Base-by-base conservation (phyloP, 2,329 filamentous ascomycete genomes). In the Alternaria novae-zelandiae region DNA sequence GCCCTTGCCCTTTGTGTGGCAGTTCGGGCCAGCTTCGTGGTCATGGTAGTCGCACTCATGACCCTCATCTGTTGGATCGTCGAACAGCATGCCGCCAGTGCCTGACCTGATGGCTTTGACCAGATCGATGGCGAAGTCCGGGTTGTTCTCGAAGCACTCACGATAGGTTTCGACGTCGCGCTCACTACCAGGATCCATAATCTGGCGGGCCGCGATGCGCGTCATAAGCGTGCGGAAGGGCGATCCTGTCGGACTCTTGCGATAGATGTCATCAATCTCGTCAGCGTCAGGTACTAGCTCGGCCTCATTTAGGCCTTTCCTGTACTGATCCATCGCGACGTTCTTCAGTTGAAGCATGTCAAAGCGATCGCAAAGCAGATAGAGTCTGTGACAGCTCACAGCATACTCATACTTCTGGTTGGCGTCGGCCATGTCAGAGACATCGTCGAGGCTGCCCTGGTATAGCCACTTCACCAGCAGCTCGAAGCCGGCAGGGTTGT, bases 391-490 rank as follows among this genome's bases (percentile, higher is more conserved):
- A 68, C 85, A 86, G 56, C 81, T 82, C 43, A 85, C 84, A 8
- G 85, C 85, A 66, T 86, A 83, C 13, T 85, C 83, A 79, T 86
- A 87, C 72, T 86, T 85, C 63, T 82, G 79, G 50, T 82, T 81
- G 28, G 83, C 78, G 57, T 82, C 77, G 11, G 76, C 68, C 66
- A 85, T 74, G 50, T 81, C 77, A 5, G 82, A 82, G 20, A 83
- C 82, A 65, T 86, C 82, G 63, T 86, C 83, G 50, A 86, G 80
- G 47, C 77, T 82, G 55, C 85, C 85, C 71, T 86, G 85, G 59
- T 87, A 87, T 9, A 87, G 79, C 85, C 84, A 87, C 74, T 86
- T 86, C 6, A 86, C 84, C 15, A 87, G 79, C 62, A 86, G 73
- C 71, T 86, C 84, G 68, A 86, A 87, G 23, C 85, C 85, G 8